These are phyloP conservation scores for Tetrahymena malaccensis DNA, from an alignment of 73 alveolate genomes.

Conservation along the genomic window DNA sequence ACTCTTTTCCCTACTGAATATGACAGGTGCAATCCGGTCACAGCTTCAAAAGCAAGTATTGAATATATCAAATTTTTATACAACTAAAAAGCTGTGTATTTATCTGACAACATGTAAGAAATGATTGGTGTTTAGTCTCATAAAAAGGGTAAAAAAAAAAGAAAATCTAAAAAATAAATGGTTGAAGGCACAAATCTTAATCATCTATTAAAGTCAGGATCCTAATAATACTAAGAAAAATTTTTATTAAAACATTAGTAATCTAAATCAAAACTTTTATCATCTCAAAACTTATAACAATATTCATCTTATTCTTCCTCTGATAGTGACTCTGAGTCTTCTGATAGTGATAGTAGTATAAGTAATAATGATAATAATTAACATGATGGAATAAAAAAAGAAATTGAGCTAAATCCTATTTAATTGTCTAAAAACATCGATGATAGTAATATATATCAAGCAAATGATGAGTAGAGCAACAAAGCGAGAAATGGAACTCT, in stretches of 20 bases:
- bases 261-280: not conserved
- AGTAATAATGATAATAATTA: not conserved
- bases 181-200: not conserved
- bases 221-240: not conserved
- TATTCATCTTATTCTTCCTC: not conserved
- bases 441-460: not conserved
- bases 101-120: not conserved
- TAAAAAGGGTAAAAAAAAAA: not conserved
- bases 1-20: not conserved
- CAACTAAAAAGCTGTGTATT: not conserved
- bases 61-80: not conserved
- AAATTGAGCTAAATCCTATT: not conserved
- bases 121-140: not conserved
- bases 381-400: not conserved
- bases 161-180: not conserved
- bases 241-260: not conserved
- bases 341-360: not conserved
- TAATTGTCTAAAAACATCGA: not conserved
- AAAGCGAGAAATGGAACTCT: not conserved
- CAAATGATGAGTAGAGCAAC: not conserved
- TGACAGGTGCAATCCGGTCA: not conserved
- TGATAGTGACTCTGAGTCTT: not conserved
- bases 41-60: not conserved
- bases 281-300: not conserved
- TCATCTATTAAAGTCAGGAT: not conserved